Base-by-base conservation (phyloP, 2,329 filamentous ascomycete species). In the Pseudofabraea citricarpa region DNA sequence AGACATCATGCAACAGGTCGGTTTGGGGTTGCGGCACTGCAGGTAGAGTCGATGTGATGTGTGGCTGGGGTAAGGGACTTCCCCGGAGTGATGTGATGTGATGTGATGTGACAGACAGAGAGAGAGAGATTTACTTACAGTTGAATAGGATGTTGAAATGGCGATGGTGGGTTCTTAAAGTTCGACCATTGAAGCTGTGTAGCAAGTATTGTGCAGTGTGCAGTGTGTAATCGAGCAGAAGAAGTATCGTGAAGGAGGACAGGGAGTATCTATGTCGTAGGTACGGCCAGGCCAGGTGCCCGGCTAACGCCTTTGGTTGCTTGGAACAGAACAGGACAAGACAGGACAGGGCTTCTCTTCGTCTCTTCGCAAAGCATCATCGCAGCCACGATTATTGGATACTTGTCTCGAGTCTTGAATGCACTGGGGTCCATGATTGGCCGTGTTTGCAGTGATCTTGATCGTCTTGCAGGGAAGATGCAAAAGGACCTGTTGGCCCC, bases 161-260 rank as follows among this genome's bases (percentile, higher is more conserved):
- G n/a, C n/a, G n/a, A n/a, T n/a, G n/a, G n/a, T 7, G 12, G 19
- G 35, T 10, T 36, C 27, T 41, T 36, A 41, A 15, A 41, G 20
- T 21, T 41, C 29, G 26, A 41, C 24, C 40, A 41, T 41, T 24
- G 27, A 35, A 16, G 15, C 27, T 35, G 40, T 37, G 15, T 37
- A 23, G 10, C 15, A 20, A 27, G 24, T 27, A 13, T 32, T 32
- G 5, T 32, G 29, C n/a, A 32, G 29, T 15, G 7, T 29, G 26
- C 8, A 32, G 19, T 8, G 13, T n/a, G 29, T 15, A 32, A n/a
- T 9, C 19, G 29, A 18, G 29, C 29, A 32, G 29, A 32, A 16
- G 2, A n/a, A 12, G 29, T 18, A n/a, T 32, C 29, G 15, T 32
- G 9, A 15, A 27, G 24, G n/a, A n/a, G n/a, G n/a, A n/a, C n/a